These are phyloP conservation scores for Coleophoma crateriformis DNA, from an alignment of 2,329 filamentous ascomycete species.

Conservation along the genomic window DNA sequence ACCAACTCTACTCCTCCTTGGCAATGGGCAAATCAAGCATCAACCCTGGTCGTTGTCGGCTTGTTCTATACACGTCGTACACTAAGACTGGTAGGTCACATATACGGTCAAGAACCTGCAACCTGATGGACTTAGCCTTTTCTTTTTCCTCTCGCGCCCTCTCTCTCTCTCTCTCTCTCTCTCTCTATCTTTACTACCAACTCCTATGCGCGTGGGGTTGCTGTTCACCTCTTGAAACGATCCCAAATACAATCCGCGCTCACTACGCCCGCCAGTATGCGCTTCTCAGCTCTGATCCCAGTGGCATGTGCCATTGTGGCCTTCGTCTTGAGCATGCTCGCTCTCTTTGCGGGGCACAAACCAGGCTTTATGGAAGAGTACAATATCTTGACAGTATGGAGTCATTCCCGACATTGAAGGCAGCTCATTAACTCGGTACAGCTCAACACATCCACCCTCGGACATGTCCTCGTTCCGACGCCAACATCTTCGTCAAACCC, in stretches of 20 bases:
- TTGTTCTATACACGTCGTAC: no score
- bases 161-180: no score
- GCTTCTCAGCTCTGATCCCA: constrained; percentile 41
- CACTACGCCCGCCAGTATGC: constrained; percentile 29
- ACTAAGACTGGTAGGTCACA: no score
- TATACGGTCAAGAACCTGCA: no score
- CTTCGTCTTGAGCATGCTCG: constrained; percentile 52
- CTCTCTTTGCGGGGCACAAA: constrained; percentile 55
- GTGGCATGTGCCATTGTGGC: constrained; percentile 43
- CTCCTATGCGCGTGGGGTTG: no score
- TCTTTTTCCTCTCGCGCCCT: no score
- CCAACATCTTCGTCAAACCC: constrained; percentile 10
- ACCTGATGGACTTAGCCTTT: no score
- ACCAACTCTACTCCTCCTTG: no score
- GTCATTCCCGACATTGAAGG: not conserved
- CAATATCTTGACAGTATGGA: constrained; percentile 47
- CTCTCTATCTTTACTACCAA: no score
- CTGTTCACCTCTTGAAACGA: not conserved
- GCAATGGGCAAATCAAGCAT: no score
- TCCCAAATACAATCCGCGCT: not conserved
- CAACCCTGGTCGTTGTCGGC: no score
- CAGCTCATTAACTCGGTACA: constrained; percentile 15
- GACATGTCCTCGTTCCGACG: constrained; percentile 27
- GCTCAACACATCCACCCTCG: constrained; percentile 53
- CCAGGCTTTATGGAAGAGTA: constrained; percentile 49